Conservation (phyloP, 495 filamentous ascomycete species). For the Parmelia sp. region DNA sequence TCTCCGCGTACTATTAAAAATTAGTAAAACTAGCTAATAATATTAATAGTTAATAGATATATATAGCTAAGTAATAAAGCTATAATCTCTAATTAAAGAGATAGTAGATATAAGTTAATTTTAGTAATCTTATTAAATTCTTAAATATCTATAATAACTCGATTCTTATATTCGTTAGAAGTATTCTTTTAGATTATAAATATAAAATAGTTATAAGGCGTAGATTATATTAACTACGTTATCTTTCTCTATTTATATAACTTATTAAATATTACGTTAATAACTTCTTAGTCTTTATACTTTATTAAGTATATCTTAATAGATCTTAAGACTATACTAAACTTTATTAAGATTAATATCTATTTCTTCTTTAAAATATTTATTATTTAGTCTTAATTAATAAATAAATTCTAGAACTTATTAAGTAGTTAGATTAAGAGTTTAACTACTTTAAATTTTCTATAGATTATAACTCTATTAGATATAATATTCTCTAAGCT, state of each 20-base stretch:
- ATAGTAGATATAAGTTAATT: slow-evolving; percentile 5
- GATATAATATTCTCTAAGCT: too few relatives aligned
- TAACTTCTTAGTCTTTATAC: too few relatives aligned
- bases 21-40: too few relatives aligned
- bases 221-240: background rate
- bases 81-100: slow-evolving; percentile 9
- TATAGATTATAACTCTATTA: background rate
- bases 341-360: too few relatives aligned
- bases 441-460: background rate
- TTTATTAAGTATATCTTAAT: too few relatives aligned
- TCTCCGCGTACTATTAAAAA: too few relatives aligned
- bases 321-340: slow-evolving; percentile 8
- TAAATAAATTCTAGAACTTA: slow-evolving; percentile 6
- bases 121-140: slow-evolving; percentile 13
- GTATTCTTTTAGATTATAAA: slow-evolving; percentile 22
- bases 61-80: background rate
- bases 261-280: too few relatives aligned
- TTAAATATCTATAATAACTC: slow-evolving; percentile 8
- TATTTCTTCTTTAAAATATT: too few relatives aligned
- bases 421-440: background rate
- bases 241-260: slow-evolving; percentile 21
- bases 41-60: too few relatives aligned
- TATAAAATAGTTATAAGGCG: slow-evolving; percentile 5
- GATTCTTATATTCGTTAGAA: background rate
- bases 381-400: too few relatives aligned